Evolutionary conservation across 352 stramenopile species (phyloP).

Genomic region (Phytopythium boreale): DNA sequence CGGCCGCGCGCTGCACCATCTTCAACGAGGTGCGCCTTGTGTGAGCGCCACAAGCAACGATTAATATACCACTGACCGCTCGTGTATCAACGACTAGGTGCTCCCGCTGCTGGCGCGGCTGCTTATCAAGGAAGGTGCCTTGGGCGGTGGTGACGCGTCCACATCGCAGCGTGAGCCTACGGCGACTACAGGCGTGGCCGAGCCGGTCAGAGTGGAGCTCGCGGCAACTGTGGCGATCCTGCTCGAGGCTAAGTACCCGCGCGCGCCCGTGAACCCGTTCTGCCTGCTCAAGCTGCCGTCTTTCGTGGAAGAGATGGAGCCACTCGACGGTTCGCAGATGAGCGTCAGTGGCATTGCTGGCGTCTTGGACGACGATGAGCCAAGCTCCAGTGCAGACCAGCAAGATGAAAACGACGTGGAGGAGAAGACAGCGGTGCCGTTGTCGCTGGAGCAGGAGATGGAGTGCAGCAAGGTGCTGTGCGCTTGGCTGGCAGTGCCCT

Average conservation of each 20-base stretch:
- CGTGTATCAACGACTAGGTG: slow-evolving; percentile 16
- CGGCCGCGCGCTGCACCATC: slow-evolving; percentile 27
- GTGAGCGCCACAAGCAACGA: no score
- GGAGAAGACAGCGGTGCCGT: slow-evolving; percentile 19
- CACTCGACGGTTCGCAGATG: slow-evolving; percentile 15
- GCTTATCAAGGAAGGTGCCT: slow-evolving; percentile 20
- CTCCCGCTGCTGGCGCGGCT: slow-evolving; percentile 42
- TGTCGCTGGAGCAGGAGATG: slow-evolving; percentile 26
- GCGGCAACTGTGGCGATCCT: slow-evolving; percentile 50
- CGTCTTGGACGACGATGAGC: slow-evolving; percentile 1
- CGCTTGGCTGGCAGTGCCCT: slow-evolving; percentile 29
- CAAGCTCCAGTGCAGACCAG: not conserved
- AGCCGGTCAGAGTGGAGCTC: slow-evolving; percentile 50
- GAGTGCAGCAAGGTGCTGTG: slow-evolving; percentile 39
- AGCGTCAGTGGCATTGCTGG: not conserved
- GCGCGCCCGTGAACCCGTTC: slow-evolving; percentile 38
- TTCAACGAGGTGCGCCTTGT: slow-evolving; percentile 29
- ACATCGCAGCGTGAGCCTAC: not conserved
- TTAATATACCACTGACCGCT: not conserved
- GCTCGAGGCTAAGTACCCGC: slow-evolving; percentile 48
- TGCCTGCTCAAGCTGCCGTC: slow-evolving; percentile 44
- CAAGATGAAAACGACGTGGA: slow-evolving; percentile 27
- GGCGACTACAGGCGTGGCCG: slow-evolving; percentile 16
- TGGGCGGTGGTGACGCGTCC: slow-evolving; percentile 11
- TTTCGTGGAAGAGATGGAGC: slow-evolving; percentile 56